Percentiles rank a stretch among this genome's conserved stretches.
Conservation (phyloP, 108 stramenopile species). For the Ochromonas danica region DNA sequence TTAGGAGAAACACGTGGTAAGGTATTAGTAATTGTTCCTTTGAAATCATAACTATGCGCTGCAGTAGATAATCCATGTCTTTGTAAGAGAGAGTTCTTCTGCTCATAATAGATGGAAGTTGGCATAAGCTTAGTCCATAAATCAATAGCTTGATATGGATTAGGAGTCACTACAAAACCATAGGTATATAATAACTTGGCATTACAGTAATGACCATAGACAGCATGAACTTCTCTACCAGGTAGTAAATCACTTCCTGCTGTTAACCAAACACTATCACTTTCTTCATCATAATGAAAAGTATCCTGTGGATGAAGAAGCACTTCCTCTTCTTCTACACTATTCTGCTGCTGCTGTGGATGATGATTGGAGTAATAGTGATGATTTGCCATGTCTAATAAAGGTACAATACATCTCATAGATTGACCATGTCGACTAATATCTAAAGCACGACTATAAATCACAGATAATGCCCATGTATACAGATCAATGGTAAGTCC, state of each 20-base stretch:
- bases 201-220: slow-evolving; percentile 24
- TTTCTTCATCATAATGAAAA: slow-evolving; percentile 7
- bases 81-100: neutral
- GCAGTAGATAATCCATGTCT: neutral
- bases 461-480: slow-evolving; percentile 21
- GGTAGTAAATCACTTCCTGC: neutral
- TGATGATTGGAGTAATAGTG: neutral
- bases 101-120: neutral
- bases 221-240: neutral
- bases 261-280: neutral
- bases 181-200: slow-evolving; percentile 23
- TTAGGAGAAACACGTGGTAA: neutral
- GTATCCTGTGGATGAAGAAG: neutral
- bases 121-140: neutral
- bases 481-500: slow-evolving; percentile 1
- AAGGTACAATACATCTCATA: neutral
- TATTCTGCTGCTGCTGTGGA: neutral
- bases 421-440: neutral
- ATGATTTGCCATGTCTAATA: slow-evolving; percentile 34
- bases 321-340: neutral
- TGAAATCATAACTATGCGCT: neutral
- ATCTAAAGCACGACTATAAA: slow-evolving; percentile 20
- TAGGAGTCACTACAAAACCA: slow-evolving; percentile 6
- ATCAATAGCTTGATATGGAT: slow-evolving; percentile 1
- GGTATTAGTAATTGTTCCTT: neutral